Evolutionary conservation across 345 rosid species (phyloP), one percentile per base, ranked within the genome.

Genomic region (Citrus reticulata): DNA sequence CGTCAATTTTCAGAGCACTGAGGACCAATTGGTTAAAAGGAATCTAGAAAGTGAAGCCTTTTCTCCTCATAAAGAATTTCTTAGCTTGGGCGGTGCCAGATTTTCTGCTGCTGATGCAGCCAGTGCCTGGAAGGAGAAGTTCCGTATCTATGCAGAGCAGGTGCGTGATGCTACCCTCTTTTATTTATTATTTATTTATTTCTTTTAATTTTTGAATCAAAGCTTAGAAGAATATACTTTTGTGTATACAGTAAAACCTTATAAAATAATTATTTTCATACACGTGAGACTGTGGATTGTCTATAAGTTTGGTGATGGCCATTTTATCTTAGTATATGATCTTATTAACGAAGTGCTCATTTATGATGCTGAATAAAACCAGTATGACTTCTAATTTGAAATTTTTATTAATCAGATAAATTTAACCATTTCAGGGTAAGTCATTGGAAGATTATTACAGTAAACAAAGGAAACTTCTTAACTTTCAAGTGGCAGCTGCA

Each of bases 391-490:
- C 14, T n/a, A 22, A 19, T 59, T 40, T 14, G 49, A 70, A 25
- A 42, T 8, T 27, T 46, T 61, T 8, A 68, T 46, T 81, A 37
- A 77, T 54, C 22, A 3, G 9, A 49, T 68, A 4, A 32, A 70
- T 76, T 39, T 55, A 29, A 73, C 80, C 51, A 61, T 54, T 40
- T 77, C 85, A 96, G 99, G 91, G 86, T 39, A 90, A 90, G 79
- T 87, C 90, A 79, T 66, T 93, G 87, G 97, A 96, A 90, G 98
- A 93, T 25, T 91, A 96, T 85, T 96, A 96, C 84, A 77, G 80
- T 79, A 90, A 82, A 81, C 94, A 93, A 80, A 88, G 84, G 87
- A 94, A 94, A 80, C 97, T 96, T 61, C 74, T 96, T 2, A 90
- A 96, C 83, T 89, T 91, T 81, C 89, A 90, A 79, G 90, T 88